Evolutionary conservation across 2,329 filamentous ascomycete species (phyloP).

Genomic region (Didymella keratinophila): DNA sequence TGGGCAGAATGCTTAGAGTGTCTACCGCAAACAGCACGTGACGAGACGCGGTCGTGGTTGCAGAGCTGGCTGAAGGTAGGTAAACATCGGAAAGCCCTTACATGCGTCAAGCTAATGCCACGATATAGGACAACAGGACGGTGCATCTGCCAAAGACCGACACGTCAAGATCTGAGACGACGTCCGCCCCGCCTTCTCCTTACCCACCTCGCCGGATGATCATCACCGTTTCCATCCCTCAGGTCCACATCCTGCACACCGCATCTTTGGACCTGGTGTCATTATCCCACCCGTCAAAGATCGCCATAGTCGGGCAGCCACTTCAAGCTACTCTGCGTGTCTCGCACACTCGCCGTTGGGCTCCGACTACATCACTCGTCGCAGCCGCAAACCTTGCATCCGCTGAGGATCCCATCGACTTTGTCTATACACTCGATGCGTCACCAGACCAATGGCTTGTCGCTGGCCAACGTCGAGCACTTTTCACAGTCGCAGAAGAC

Average conservation of each 20-base stretch:
- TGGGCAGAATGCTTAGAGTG: slow-evolving; percentile 63
- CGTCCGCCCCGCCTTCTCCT: slow-evolving; percentile 38
- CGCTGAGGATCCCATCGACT: slow-evolving; percentile 66
- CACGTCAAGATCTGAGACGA: slow-evolving; percentile 9
- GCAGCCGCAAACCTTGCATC: slow-evolving; percentile 38
- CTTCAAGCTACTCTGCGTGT: slow-evolving; percentile 68
- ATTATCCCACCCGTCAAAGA: slow-evolving; percentile 38
- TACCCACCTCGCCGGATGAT: slow-evolving; percentile 70
- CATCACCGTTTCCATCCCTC: slow-evolving; percentile 90
- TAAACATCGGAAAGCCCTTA: not conserved
- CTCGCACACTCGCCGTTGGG: slow-evolving; percentile 65
- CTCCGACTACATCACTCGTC: slow-evolving; percentile 33
- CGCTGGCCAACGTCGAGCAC: slow-evolving; percentile 79
- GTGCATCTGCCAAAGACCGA: slow-evolving; percentile 30
- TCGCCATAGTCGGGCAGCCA: slow-evolving; percentile 69
- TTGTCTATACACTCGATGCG: slow-evolving; percentile 82
- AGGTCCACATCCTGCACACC: slow-evolving; percentile 82
- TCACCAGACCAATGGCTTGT: slow-evolving; percentile 82
- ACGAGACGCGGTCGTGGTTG: slow-evolving; percentile 61
- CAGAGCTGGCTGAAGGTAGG: slow-evolving; percentile 65
- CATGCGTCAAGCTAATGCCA: slow-evolving; percentile 24
- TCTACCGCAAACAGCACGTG: slow-evolving; percentile 56
- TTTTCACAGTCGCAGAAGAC: slow-evolving; percentile 68
- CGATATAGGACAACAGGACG: slow-evolving; percentile 34
- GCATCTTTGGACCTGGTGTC: slow-evolving; percentile 68